Base-by-base conservation (phyloP, 2,329 filamentous ascomycete species). In the Colletotrichum gloeosporioides region DNA sequence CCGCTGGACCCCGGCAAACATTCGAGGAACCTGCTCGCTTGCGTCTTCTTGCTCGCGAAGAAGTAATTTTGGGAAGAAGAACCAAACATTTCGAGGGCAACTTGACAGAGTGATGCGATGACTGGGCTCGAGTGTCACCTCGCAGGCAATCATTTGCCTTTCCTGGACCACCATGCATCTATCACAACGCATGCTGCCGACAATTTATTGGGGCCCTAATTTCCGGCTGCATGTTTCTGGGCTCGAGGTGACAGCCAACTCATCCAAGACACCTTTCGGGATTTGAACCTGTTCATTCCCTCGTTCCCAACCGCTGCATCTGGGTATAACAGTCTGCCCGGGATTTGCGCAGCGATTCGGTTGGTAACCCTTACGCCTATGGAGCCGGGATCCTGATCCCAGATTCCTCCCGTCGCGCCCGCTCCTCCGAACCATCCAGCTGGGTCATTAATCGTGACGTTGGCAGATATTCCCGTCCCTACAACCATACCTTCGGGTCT, bases 381-480 rank as follows among this genome's bases (percentile, higher is more conserved):
- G 10, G 39, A 32, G 32, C 67, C 8, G 8, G 67, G 67, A 69
- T 69, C 55, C 18, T 34, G 31, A 31, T 61, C 53, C 69, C 73
- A 61, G 16, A 18, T 31, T 49, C 57, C 55, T 31, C 73, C 69
- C 69, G 63, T 68, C 32, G 18, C 44, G 70, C 69, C 63, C 63
- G 63, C 64, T 49, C 57, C 73, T 73, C 69, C 63, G 44, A 68
- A 76, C 73, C 73, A 49, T 57, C 32, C 69, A 57, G 73, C 32
- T 73, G 69, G 73, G 64, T 67, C 62, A 25, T 63, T 18, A 22
- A 65, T 22, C 29, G 27, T 64, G 22, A 32, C n/a, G 34, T 57
- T 64, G 32, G 29, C 57, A 64, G 36, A 67, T 12, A 27, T 27
- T 34, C 34, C 29, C 29, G 18, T 15, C 22, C 44, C 18, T 31